Conservation (phyloP, 1,139 yeast genomes). For the Protomyces inundatus region DNA sequence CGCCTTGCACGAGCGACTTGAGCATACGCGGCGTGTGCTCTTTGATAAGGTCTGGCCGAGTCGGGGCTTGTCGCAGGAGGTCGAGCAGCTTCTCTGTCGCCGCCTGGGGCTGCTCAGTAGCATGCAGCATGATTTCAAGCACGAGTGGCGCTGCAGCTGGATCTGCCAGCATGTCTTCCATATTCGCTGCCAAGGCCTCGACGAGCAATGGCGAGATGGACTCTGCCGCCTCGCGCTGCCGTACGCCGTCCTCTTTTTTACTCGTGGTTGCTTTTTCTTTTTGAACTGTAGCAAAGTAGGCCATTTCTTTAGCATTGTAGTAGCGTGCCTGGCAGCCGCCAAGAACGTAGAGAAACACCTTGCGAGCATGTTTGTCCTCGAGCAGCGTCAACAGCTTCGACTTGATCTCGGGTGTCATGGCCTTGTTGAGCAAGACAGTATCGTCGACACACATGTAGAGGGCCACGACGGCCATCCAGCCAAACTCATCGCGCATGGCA, state of each 20-base stretch:
- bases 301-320: slow-evolving; percentile 65
- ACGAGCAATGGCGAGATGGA: slow-evolving; percentile 65
- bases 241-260: slow-evolving; percentile 74
- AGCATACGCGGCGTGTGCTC: slow-evolving; percentile 74
- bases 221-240: slow-evolving; percentile 64
- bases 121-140: slow-evolving; percentile 63
- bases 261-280: slow-evolving; percentile 63
- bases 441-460: slow-evolving; percentile 87
- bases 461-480: slow-evolving; percentile 73
- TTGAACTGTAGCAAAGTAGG: slow-evolving; percentile 56
- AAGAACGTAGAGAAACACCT: slow-evolving; percentile 78
- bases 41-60: slow-evolving; percentile 36
- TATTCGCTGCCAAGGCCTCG: slow-evolving; percentile 49
- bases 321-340: slow-evolving; percentile 69
- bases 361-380: slow-evolving; percentile 72
- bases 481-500: slow-evolving; percentile 76
- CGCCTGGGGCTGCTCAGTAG: slow-evolving; percentile 45
- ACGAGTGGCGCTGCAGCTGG: slow-evolving; percentile 80
- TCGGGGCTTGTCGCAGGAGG: slow-evolving; percentile 58
- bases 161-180: slow-evolving; percentile 53
- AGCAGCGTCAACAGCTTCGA: slow-evolving; percentile 55
- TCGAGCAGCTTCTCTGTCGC: slow-evolving; percentile 55
- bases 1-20: slow-evolving; percentile 67
- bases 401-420: slow-evolving; percentile 59
- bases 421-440: slow-evolving; percentile 72